Evolutionary conservation across 176 grass and related monocot genomes (phyloP).

Genomic region (Aegilops longissima): DNA sequence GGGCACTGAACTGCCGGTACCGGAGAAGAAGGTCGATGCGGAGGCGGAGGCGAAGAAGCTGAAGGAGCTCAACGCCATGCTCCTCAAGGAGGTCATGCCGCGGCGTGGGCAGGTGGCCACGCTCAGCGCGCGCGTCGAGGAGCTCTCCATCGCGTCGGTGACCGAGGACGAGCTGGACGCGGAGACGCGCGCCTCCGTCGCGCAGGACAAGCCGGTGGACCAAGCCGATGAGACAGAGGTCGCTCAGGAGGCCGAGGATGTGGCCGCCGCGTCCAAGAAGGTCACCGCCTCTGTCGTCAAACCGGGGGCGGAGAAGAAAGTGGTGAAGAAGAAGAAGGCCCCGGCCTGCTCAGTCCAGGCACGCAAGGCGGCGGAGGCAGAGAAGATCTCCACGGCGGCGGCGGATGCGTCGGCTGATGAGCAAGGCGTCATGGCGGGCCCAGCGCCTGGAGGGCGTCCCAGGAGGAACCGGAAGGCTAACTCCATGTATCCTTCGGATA

Average conservation of each 20-base stretch:
- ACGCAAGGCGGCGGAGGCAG: background rate
- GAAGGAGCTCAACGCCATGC: background rate
- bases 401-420: background rate
- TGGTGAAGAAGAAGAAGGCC: background rate
- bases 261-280: too few relatives aligned
- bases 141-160: background rate
- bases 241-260: too few relatives aligned
- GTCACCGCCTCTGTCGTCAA: too few relatives aligned
- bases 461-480: background rate
- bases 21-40: background rate
- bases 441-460: background rate
- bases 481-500: background rate
- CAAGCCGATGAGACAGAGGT: too few relatives aligned
- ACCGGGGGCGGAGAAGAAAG: background rate
- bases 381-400: background rate
- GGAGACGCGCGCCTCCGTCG: too few relatives aligned
- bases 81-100: background rate
- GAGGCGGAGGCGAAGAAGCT: background rate
- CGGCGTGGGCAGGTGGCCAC: background rate
- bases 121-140: background rate
- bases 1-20: background rate
- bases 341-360: background rate
- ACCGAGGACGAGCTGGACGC: background rate
- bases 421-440: background rate
- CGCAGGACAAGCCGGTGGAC: too few relatives aligned